phyloP scores from a whole-genome alignment of 1,139 yeast genomes.

The Zygoascus sp. region DNA sequence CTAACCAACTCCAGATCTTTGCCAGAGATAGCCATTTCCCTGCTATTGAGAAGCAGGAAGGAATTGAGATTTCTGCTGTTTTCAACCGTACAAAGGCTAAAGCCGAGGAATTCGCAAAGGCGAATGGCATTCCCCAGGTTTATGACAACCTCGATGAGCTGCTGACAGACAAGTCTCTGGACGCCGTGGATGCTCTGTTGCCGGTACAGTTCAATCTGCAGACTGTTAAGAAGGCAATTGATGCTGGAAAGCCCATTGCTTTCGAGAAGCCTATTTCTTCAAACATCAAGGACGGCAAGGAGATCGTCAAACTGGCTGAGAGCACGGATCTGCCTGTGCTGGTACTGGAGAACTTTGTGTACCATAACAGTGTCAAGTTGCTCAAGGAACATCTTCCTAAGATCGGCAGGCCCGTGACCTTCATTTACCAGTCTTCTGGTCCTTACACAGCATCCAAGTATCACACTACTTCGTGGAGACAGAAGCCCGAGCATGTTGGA shows the following conservation, averaged over 20 bases:
- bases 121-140: constrained; percentile 56
- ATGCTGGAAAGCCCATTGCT: constrained; percentile 68
- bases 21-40: constrained; percentile 84
- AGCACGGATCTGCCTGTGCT: constrained; percentile 61
- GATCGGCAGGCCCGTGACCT: constrained; percentile 73
- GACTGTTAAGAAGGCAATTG: constrained; percentile 59
- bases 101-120: constrained; percentile 73
- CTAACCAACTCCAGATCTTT: constrained; percentile 45
- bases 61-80: constrained; percentile 53
- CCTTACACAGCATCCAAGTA: constrained; percentile 66
- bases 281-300: constrained; percentile 68
- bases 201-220: constrained; percentile 78
- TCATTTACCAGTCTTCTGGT: constrained; percentile 78
- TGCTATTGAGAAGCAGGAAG: constrained; percentile 47
- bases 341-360: constrained; percentile 83
- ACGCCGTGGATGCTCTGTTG: constrained; percentile 74
- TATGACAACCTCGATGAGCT: constrained; percentile 62
- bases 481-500: constrained; percentile 83
- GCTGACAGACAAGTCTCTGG: constrained; percentile 58
- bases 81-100: constrained; percentile 78
- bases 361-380: constrained; percentile 51
- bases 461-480: constrained; percentile 67
- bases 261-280: constrained; percentile 94
- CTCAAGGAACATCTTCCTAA: constrained; percentile 55
- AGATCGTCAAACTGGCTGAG: constrained; percentile 63